A percentile compares a stretch with the other conserved stretches of the same genome.
Conservation (phyloP, 176 grass and related monocot genomes). For the Triticum turgidum region DNA sequence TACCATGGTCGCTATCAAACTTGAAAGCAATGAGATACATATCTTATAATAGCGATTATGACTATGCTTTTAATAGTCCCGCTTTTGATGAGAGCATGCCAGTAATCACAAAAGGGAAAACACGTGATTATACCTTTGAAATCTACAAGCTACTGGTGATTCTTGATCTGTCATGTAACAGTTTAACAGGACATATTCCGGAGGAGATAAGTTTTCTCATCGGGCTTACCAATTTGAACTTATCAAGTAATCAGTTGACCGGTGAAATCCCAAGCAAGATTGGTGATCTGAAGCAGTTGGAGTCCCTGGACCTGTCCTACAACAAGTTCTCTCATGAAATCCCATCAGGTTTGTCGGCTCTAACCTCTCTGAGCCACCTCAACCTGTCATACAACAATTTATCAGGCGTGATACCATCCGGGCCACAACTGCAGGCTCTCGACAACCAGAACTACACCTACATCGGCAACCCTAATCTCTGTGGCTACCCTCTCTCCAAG, state of each 20-base stretch:
- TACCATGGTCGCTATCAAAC: constrained; percentile 8
- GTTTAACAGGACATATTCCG: no score
- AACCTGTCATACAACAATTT: neutral
- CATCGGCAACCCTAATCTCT: no score
- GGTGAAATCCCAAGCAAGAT: neutral
- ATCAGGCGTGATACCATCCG: neutral
- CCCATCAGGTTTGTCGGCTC: neutral
- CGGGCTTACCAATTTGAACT: neutral
- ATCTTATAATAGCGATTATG: fast-evolving
- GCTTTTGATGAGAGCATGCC: neutral
- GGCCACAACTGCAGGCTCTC: neutral
- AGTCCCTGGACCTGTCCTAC: no score
- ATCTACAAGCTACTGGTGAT: neutral
- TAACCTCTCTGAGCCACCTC: neutral
- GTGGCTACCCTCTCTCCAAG: no score
- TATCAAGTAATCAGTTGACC: neutral
- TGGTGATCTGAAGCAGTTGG: neutral
- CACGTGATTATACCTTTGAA: neutral
- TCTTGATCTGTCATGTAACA: neutral
- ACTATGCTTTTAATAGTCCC: no score
- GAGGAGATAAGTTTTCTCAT: no score
- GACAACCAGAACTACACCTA: no score
- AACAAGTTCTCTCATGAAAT: no score
- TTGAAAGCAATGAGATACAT: neutral
- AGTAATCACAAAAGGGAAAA: neutral